phyloP scores from a whole-genome alignment of 495 filamentous ascomycete genomes.

The Penicillium subrubescens region DNA sequence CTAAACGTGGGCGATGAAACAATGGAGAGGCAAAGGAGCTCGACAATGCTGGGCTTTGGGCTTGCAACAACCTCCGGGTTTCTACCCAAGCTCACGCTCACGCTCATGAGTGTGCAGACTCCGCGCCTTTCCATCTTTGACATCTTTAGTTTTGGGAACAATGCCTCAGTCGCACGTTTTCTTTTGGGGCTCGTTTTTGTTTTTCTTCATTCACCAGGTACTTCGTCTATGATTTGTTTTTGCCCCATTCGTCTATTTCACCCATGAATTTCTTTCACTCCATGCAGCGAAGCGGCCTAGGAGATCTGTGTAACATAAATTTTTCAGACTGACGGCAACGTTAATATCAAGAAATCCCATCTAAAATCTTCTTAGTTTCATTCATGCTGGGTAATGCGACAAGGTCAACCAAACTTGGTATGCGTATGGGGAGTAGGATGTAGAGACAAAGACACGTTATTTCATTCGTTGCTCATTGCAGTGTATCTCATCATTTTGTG shows the following conservation, averaged over 20 bases:
- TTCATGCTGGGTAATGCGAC: not conserved
- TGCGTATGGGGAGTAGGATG: not conserved
- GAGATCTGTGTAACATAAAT: slow-evolving; percentile 34
- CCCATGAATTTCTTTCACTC: slow-evolving; percentile 29
- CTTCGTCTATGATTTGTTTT: not conserved
- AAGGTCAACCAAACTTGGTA: not conserved
- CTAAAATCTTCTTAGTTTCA: not conserved
- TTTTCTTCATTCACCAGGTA: not conserved
- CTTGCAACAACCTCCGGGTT: slow-evolving; percentile 3
- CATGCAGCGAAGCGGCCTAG: slow-evolving; percentile 32
- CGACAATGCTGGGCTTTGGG: slow-evolving; percentile 9
- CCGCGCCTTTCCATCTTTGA: slow-evolving; percentile 2
- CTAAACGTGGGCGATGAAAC: slow-evolving; percentile 23
- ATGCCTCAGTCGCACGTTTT: slow-evolving; percentile 15
- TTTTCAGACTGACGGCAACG: slow-evolving; percentile 30
- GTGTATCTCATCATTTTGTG: slow-evolving; percentile 10
- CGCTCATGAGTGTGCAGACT: not conserved
- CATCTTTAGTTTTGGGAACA: slow-evolving; percentile 16
- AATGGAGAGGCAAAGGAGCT: not conserved
- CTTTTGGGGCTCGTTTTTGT: slow-evolving; percentile 12
- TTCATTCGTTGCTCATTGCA: slow-evolving; percentile 16
- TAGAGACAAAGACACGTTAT: slow-evolving; percentile 8
- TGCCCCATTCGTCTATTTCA: not conserved
- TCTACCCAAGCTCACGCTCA: slow-evolving; percentile 4
- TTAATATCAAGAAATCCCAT: slow-evolving; percentile 28